Evolutionary conservation across 2,329 filamentous ascomycete species (phyloP).

Genomic region (Xylariaceae sp.): DNA sequence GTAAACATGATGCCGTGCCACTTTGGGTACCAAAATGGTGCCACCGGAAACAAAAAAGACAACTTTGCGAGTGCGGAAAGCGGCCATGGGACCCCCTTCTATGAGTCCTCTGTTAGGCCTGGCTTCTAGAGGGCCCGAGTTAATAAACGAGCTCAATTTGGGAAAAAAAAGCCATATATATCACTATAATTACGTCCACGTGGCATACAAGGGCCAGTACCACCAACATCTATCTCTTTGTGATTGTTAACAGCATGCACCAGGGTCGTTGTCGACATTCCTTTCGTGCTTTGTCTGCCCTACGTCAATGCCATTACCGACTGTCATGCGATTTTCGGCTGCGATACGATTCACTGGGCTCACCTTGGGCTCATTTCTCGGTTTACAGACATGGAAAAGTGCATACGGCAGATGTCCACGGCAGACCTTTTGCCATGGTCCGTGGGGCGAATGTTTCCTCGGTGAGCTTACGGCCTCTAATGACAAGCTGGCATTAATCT

Average conservation of each 20-base stretch:
- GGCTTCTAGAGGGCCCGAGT: slow-evolving; percentile 3
- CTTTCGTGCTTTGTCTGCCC: background rate
- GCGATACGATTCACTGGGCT: background rate
- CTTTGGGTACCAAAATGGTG: slow-evolving; percentile 30
- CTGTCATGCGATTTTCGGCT: background rate
- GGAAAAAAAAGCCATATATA: background rate
- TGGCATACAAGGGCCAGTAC: background rate
- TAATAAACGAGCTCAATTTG: background rate
- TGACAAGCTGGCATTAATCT: slow-evolving; percentile 11
- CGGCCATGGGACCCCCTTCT: slow-evolving; percentile 17
- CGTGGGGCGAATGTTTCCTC: slow-evolving; percentile 3
- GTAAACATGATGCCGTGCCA: slow-evolving; percentile 22
- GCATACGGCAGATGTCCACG: slow-evolving; percentile 12
- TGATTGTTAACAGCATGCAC: background rate
- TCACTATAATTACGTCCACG: background rate
- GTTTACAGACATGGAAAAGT: slow-evolving; percentile 10
- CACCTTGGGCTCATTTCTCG: background rate
- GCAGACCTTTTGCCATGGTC: background rate
- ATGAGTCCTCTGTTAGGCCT: slow-evolving; percentile 10
- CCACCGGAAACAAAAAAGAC: slow-evolving; percentile 12
- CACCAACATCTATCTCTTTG: background rate
- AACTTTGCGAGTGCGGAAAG: slow-evolving; percentile 12
- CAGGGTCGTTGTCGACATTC: background rate
- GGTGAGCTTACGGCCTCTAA: slow-evolving; percentile 1
- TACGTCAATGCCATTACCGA: background rate